phyloP scores from a whole-genome alignment of 345 rosid species.

The Erodium maritimum region DNA sequence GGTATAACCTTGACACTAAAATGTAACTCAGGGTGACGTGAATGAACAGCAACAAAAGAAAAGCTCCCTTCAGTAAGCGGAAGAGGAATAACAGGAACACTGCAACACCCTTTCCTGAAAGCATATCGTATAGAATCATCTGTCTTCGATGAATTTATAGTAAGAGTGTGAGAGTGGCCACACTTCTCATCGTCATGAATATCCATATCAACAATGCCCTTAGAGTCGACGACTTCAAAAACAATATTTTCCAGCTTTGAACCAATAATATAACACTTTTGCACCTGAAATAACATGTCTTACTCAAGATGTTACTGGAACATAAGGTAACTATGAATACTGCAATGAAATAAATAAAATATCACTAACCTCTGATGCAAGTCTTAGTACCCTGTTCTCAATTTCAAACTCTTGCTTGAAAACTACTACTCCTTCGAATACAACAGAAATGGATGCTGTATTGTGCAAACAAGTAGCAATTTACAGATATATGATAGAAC shows the following conservation, averaged over 20 bases:
- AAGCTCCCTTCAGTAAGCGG: conserved; percentile 34
- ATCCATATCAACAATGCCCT: conserved; percentile 29
- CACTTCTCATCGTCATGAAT: conserved; percentile 36
- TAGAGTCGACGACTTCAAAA: conserved; percentile 33
- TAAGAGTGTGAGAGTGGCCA: conserved; percentile 30
- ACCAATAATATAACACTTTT: conserved; percentile 27
- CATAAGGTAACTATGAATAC: too few species aligned
- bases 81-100: conserved; percentile 26
- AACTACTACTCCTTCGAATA: conserved; percentile 13
- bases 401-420: conserved; percentile 29
- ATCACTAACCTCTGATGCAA: conserved; percentile 27
- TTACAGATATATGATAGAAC: background rate
- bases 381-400: conserved; percentile 34
- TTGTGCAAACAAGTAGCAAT: conserved; percentile 6
- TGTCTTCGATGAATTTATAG: conserved; percentile 19
- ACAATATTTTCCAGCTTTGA: conserved; percentile 28
- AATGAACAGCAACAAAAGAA: conserved; percentile 33
- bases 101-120: conserved; percentile 39
- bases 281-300: conserved; percentile 25
- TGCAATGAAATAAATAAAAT: background rate
- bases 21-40: conserved; percentile 25
- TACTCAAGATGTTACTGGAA: background rate
- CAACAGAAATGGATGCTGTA: conserved; percentile 36
- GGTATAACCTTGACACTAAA: conserved; percentile 20
- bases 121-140: conserved; percentile 16